phyloP scores from a whole-genome alignment of 2,329 filamentous ascomycete species.

The Sarocladiaceae sp. region DNA sequence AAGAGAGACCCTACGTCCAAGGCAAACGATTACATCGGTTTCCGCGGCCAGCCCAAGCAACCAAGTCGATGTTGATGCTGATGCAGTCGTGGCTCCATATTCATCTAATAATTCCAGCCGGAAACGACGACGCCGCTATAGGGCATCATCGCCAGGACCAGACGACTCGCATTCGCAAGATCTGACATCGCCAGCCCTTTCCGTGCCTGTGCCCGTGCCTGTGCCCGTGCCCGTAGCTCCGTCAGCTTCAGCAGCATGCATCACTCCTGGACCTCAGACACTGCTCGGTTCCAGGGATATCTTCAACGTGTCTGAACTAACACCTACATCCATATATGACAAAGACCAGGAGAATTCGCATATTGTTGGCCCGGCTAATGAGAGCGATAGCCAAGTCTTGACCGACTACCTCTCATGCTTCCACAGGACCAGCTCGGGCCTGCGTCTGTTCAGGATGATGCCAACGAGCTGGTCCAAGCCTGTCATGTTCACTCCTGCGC shows the following conservation, averaged over 20 bases:
- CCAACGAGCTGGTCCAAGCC: constrained; percentile 29
- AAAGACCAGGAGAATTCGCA: constrained; percentile 41
- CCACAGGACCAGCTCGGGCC: constrained; percentile 23
- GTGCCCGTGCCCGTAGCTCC: constrained; percentile 7
- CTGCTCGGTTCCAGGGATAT: not conserved
- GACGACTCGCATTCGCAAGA: not conserved
- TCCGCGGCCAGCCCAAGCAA: not conserved
- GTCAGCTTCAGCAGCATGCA: not conserved
- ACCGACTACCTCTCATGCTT: constrained; percentile 48
- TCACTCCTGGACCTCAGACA: constrained; percentile 8
- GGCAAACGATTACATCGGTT: too few species aligned
- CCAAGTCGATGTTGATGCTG: not conserved
- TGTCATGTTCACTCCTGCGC: constrained; percentile 42
- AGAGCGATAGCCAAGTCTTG: constrained; percentile 56
- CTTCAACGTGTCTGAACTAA: not conserved
- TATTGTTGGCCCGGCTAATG: constrained; percentile 56
- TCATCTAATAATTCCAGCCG: not conserved
- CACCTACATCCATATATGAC: constrained; percentile 19
- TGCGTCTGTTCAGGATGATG: constrained; percentile 25
- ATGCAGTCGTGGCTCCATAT: not conserved
- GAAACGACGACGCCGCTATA: not conserved
- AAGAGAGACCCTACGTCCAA: too few species aligned
- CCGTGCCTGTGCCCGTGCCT: not conserved
- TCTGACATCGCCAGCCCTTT: not conserved
- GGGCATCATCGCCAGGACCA: not conserved